phyloP scores from a whole-genome alignment of 2,329 filamentous ascomycete genomes.

The Calonectria pteridis region DNA sequence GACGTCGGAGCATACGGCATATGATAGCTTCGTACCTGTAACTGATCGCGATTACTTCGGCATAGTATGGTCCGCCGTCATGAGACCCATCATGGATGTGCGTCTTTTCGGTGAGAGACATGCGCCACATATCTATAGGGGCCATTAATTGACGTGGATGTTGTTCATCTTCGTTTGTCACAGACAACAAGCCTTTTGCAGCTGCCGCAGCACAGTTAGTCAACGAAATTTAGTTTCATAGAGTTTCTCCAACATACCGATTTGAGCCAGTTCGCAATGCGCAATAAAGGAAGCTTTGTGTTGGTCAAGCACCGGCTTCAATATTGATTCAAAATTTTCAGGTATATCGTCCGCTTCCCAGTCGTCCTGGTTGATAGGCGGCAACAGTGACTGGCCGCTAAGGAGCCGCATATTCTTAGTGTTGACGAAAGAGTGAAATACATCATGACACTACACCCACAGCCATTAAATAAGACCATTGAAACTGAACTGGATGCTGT shows the following conservation, averaged over 20 bases:
- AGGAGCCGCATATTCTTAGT: slow-evolving; percentile 14
- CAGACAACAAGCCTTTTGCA: not conserved
- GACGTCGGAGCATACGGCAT: slow-evolving; percentile 27
- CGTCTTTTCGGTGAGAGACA: slow-evolving; percentile 16
- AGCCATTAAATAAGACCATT: not conserved
- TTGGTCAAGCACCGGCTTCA: not conserved
- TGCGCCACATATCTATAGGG: slow-evolving; percentile 21
- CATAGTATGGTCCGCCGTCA: slow-evolving; percentile 2
- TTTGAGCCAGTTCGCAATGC: slow-evolving; percentile 27
- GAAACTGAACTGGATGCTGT: not conserved
- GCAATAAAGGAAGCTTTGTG: slow-evolving; percentile 25
- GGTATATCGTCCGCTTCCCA: slow-evolving; percentile 28
- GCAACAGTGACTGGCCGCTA: not conserved
- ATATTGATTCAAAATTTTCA: not conserved
- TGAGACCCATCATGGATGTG: not conserved
- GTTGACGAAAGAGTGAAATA: slow-evolving; percentile 31
- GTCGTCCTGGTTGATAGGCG: slow-evolving; percentile 10
- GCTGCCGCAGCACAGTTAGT: not conserved
- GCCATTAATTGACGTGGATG: not conserved
- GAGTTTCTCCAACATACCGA: slow-evolving; percentile 12
- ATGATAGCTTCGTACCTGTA: slow-evolving; percentile 35
- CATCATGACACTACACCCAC: not conserved
- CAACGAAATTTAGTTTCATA: not conserved
- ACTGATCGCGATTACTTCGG: slow-evolving; percentile 17
- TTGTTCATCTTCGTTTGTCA: not conserved